Evolutionary conservation across 2,329 filamentous ascomycete genomes (phyloP), one percentile per base, ranked within the genome.

Genomic region (Diaporthe citriasiana): DNA sequence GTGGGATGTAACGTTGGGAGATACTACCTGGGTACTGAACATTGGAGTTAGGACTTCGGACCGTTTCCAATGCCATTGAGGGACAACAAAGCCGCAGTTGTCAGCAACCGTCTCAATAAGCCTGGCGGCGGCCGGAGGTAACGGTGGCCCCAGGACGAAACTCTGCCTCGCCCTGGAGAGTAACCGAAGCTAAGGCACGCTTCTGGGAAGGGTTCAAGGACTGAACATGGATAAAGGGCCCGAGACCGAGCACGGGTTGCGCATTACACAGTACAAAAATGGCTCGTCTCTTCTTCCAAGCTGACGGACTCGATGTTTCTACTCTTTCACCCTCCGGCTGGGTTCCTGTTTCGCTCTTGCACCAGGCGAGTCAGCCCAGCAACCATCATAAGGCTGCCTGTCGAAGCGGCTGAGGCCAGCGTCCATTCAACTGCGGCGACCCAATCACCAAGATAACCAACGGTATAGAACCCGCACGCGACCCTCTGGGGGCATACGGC

Each of bases 161-260:
- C 19, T 53, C 47, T 53, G 63, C n/a, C 63, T 68, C 63, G 63
- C 47, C 63, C 33, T 53, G 47, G 33, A 45, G 27, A 38, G 35
- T 35, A 27, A 12, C 45, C 63, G 47, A 68, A 40, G 63, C 63
- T 68, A 68, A 53, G n/a, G 30, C 63, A 40, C n/a, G 30, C 45
- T 53, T 68, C 45, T 68, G 63, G 63, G 45, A 53, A 53, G 9
- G 63, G 63, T 25, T 53, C n/a, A 53, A 12, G 63, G 30, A 38
- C 45, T 66, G 63, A 27, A 27, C 63, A 53, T 68, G 63, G 63
- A 53, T 53, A 53, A 68, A 51, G 63, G 45, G 63, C 35, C 60
- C 60, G 60, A 66, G 60, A 51, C 60, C 60, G 60, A 66, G 60
- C 45, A 47, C 30, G 45, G 63, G 63, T 66, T 66, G n/a, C 45